phyloP scores from a whole-genome alignment of 2,329 filamentous ascomycete genomes.

The Lecanicillium sp. region DNA sequence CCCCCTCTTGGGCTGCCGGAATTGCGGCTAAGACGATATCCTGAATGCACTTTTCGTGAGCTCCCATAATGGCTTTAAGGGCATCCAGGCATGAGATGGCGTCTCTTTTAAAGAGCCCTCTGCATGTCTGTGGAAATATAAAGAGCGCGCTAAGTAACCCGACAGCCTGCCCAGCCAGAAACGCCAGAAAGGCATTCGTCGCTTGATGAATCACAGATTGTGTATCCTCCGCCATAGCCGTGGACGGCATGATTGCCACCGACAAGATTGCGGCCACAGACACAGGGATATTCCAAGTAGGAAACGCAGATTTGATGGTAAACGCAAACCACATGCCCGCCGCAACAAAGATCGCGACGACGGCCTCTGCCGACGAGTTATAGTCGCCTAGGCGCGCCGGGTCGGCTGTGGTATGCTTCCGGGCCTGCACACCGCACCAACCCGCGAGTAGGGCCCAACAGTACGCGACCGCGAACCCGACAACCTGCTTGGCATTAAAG shows the following conservation, averaged over 20 bases:
- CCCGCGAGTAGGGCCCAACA: conserved; percentile 12
- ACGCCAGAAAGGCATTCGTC: background rate
- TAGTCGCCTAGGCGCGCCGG: background rate
- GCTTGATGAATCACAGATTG: background rate
- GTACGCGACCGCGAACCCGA: conserved; percentile 6
- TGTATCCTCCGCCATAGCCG: background rate
- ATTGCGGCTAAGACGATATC: background rate
- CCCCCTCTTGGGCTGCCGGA: background rate
- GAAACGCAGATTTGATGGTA: conserved; percentile 11
- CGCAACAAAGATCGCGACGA: conserved; percentile 1
- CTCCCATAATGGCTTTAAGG: background rate
- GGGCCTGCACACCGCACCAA: conserved; percentile 10
- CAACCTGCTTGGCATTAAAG: conserved; percentile 3
- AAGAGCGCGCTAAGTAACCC: conserved; percentile 2
- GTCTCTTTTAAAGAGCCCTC: conserved; percentile 5
- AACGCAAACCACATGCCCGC: conserved; percentile 8
- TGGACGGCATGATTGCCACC: conserved; percentile 1
- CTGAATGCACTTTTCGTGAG: background rate
- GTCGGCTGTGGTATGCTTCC: background rate
- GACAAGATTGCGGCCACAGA: conserved; percentile 3
- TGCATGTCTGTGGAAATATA: conserved; percentile 8
- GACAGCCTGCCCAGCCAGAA: conserved; percentile 3
- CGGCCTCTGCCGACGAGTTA: conserved; percentile 11
- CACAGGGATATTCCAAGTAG: conserved; percentile 1
- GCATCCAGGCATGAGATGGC: conserved; percentile 1